phyloP scores from a whole-genome alignment of 192 early-diverging fungal genomes.

The Gamsiella multidivaricata region DNA sequence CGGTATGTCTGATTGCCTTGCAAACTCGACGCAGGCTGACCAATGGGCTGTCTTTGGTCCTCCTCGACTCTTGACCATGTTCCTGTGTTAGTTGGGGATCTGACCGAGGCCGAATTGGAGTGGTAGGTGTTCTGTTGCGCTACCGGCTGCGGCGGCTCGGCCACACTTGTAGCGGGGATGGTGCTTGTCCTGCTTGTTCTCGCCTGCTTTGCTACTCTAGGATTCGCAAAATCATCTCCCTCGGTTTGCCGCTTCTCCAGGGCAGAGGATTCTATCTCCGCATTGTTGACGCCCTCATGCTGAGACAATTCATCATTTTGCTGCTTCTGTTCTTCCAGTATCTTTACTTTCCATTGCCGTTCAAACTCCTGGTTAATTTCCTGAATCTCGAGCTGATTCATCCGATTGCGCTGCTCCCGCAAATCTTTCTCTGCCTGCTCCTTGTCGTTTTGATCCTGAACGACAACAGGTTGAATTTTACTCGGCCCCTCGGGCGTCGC shows the following conservation, averaged over 20 bases:
- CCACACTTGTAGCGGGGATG: too few species aligned
- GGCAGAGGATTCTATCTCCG: neutral
- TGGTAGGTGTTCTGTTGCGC: neutral
- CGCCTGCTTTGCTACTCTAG: conserved; percentile 22
- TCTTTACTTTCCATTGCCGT: conserved; percentile 38
- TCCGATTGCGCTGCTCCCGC: conserved; percentile 21
- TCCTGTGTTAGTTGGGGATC: neutral
- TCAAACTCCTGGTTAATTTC: conserved; percentile 52
- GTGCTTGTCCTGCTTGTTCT: neutral
- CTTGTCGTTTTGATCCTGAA: neutral
- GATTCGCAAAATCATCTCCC: conserved; percentile 1
- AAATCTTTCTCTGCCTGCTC: conserved; percentile 13
- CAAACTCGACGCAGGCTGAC: neutral
- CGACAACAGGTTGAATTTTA: neutral
- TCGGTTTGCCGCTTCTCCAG: conserved; percentile 32
- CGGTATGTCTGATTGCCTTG: neutral
- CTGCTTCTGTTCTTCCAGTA: conserved; percentile 13
- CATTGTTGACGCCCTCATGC: neutral
- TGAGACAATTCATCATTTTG: neutral
- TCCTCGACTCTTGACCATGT: conserved; percentile 1
- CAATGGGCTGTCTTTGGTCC: neutral
- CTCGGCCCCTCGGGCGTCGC: neutral
- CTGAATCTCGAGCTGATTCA: conserved; percentile 42
- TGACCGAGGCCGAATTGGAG: neutral
- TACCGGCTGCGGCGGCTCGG: neutral